These are phyloP conservation scores for Lactarius psammicola DNA, from an alignment of 768 basidiomycete species.

Conservation along the genomic window DNA sequence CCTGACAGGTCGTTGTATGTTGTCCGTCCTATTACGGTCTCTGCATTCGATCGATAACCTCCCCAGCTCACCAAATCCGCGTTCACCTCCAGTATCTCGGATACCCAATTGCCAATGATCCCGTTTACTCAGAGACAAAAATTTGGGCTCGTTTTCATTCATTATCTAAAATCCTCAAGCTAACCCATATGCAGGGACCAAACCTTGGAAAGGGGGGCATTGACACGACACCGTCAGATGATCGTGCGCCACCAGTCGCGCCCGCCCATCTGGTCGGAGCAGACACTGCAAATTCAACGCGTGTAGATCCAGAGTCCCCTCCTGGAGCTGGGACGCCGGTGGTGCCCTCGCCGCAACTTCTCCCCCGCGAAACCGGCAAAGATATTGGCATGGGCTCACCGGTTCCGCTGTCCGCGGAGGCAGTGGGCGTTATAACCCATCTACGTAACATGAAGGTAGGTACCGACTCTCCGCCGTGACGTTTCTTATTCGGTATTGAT, in stretches of 20 bases:
- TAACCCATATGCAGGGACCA: constrained; percentile 49
- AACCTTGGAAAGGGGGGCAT: constrained; percentile 78
- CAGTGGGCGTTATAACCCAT: constrained; percentile 73
- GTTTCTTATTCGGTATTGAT: constrained; percentile 5
- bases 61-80: constrained; percentile 89
- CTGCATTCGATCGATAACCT: neutral
- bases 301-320: neutral
- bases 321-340: neutral
- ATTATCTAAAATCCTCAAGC: neutral
- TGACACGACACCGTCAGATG: constrained; percentile 65
- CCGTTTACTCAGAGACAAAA: constrained; percentile 77
- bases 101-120: constrained; percentile 92
- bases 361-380: constrained; percentile 82
- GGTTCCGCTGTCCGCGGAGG: constrained; percentile 71
- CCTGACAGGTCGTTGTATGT: constrained; percentile 88
- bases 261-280: constrained; percentile 40
- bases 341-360: constrained; percentile 40
- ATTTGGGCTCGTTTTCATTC: constrained; percentile 62
- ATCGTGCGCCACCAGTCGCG: constrained; percentile 61
- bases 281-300: constrained; percentile 25
- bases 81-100: constrained; percentile 97
- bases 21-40: constrained; percentile 9
- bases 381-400: constrained; percentile 89
- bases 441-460: constrained; percentile 80
- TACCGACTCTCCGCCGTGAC: constrained; percentile 5